A percentile compares a stretch with the other conserved stretches of the same genome.
Conservation (phyloP, 1,284 basidiomycete genomes). For the Rhizoctonia solani region DNA sequence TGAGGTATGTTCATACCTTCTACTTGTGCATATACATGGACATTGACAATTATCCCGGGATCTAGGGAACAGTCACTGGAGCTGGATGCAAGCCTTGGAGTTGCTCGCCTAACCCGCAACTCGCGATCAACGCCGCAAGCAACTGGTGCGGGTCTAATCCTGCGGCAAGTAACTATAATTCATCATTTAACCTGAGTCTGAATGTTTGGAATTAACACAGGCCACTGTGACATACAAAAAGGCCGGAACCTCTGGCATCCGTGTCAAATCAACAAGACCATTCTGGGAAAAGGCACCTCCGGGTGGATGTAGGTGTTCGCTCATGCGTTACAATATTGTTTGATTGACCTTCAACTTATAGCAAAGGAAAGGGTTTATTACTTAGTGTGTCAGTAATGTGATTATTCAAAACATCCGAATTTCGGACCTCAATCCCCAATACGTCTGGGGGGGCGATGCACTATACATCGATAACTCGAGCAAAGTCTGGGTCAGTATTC, state of each 20-base stretch:
- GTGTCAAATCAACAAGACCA: too few species aligned
- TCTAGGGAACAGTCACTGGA: constrained; percentile 30
- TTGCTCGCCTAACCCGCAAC: constrained; percentile 45
- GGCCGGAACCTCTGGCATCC: too few species aligned
- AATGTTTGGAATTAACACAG: background rate
- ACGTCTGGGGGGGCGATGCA: constrained; percentile 45
- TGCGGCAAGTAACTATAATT: background rate
- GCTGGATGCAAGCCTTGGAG: constrained; percentile 44
- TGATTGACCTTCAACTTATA: constrained; percentile 38
- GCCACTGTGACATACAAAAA: too few species aligned
- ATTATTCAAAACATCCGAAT: constrained; percentile 47
- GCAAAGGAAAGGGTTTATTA: constrained; percentile 43
- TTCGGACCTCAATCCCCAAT: constrained; percentile 42
- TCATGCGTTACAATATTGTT: background rate
- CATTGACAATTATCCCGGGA: background rate
- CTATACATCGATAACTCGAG: constrained; percentile 38
- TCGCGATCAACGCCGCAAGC: constrained; percentile 42
- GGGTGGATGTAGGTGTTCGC: background rate
- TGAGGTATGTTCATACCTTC: background rate
- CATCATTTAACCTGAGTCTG: background rate
- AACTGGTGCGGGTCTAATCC: background rate
- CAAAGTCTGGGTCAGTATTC: constrained; percentile 41
- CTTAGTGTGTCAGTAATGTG: constrained; percentile 45
- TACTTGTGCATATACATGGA: background rate
- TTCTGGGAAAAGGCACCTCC: too few species aligned